Evolutionary conservation across 139 green algal genomes (phyloP).

Genomic region (Chlamydomonas urium): DNA sequence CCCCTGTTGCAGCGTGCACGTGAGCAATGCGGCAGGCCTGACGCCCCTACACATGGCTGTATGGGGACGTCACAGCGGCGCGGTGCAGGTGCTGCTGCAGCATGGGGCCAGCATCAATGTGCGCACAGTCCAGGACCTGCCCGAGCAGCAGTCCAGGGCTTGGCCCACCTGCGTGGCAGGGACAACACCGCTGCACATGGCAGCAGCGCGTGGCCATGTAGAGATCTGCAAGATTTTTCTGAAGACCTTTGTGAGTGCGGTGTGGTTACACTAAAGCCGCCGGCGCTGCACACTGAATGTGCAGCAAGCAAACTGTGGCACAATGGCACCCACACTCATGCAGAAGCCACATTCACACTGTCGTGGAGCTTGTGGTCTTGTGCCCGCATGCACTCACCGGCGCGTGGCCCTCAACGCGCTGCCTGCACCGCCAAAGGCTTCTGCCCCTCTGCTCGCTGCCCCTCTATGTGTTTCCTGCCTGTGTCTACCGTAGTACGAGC

Average conservation of each 20-base stretch:
- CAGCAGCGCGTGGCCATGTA: constrained; percentile 22
- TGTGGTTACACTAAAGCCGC: not conserved
- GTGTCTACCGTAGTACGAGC: not conserved
- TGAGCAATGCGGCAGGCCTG: constrained; percentile 41
- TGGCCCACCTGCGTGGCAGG: constrained; percentile 6
- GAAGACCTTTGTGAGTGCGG: constrained; percentile 26
- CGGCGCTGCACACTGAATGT: not conserved
- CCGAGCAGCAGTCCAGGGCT: not conserved
- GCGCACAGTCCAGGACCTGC: constrained; percentile 19
- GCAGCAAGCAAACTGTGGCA: not conserved
- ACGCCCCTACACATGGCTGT: constrained; percentile 38
- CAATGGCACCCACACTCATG: too few relatives aligned
- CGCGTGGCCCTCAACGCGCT: not conserved
- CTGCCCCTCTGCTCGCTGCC: not conserved
- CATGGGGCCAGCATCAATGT: constrained; percentile 25
- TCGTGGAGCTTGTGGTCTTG: too few relatives aligned
- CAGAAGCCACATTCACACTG: too few relatives aligned
- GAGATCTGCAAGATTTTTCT: constrained; percentile 30
- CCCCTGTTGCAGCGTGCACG: constrained; percentile 30
- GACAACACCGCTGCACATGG: constrained; percentile 44
- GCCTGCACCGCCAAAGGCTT: too few relatives aligned
- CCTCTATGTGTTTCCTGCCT: not conserved
- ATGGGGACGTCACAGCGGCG: constrained; percentile 18
- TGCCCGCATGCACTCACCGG: not conserved
- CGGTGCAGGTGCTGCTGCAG: constrained; percentile 26